Percentiles rank a stretch among this genome's conserved stretches.
Evolutionary conservation across 805 yeast species (phyloP).

Genomic region (Trichomonascus vanleenenianus): DNA sequence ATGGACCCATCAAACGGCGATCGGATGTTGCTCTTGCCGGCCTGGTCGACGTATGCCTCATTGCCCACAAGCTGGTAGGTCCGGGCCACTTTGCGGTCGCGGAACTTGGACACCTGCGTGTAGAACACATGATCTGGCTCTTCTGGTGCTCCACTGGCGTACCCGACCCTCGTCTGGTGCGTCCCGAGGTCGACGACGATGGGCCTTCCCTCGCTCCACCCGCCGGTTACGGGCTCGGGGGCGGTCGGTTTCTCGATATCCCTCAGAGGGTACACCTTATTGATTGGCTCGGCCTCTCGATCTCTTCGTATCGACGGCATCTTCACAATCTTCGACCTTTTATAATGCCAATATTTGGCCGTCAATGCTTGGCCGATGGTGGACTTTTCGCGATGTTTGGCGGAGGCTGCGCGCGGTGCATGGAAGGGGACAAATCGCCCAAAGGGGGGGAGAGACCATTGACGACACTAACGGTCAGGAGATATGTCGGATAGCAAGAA

Average conservation of each 20-base stretch:
- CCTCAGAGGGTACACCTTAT: constrained; percentile 21
- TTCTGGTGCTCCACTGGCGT: constrained; percentile 16
- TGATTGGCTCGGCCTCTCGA: constrained; percentile 1
- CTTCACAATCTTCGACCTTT: background rate
- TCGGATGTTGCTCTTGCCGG: constrained; percentile 58
- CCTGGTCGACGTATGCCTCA: constrained; percentile 66
- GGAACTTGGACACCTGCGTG: constrained; percentile 56
- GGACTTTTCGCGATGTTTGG: too few relatives aligned
- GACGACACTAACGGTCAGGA: background rate
- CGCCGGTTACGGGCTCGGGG: constrained; percentile 38
- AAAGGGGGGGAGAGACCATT: too few relatives aligned
- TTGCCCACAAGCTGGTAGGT: constrained; percentile 69
- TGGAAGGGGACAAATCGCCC: too few relatives aligned
- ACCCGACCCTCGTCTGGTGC: constrained; percentile 35
- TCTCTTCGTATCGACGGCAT: background rate
- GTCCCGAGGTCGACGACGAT: constrained; percentile 87
- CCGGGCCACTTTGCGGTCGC: constrained; percentile 62
- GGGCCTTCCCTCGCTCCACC: constrained; percentile 53
- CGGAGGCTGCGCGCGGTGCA: too few relatives aligned
- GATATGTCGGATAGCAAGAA: background rate
- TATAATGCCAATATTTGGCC: background rate
- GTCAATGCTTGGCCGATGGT: too few relatives aligned
- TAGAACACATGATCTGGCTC: constrained; percentile 58
- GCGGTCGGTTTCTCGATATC: constrained; percentile 18
- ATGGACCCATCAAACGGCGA: constrained; percentile 84